A percentile compares a stretch with the other conserved stretches of the same genome.
phyloP scores from a whole-genome alignment of 1,284 basidiomycete genomes.

The Apiotrichum montevideense region DNA sequence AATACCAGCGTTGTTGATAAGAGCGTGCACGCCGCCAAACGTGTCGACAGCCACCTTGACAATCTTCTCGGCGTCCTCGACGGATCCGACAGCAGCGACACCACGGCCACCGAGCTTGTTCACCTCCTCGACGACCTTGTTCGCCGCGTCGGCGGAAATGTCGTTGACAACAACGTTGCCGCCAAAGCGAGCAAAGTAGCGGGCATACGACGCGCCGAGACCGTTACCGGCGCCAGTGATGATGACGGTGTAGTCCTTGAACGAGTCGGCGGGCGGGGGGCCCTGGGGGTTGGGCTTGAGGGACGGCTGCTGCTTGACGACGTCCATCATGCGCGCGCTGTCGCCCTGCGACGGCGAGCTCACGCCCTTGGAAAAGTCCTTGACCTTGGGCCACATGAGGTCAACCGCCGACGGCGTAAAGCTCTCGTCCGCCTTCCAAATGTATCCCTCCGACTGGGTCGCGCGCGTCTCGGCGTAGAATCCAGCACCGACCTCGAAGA shows the following conservation, averaged over 20 bases:
- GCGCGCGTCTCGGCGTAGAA: constrained; percentile 88
- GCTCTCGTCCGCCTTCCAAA: constrained; percentile 82
- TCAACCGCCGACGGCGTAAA: constrained; percentile 95
- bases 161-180: constrained; percentile 98
- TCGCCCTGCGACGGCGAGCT: constrained; percentile 66
- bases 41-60: constrained; percentile 81
- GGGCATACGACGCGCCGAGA: constrained; percentile 84
- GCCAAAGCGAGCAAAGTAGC: constrained; percentile 83
- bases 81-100: constrained; percentile 76
- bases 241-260: constrained; percentile 85
- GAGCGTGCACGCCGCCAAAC: constrained; percentile 82
- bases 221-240: constrained; percentile 92
- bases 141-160: constrained; percentile 76
- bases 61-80: constrained; percentile 76
- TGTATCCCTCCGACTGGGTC: constrained; percentile 76
- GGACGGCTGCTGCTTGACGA: constrained; percentile 11
- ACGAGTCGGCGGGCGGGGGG: constrained; percentile 64
- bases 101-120: constrained; percentile 87
- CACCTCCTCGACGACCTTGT: constrained; percentile 79
- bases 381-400: constrained; percentile 72
- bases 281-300: constrained; percentile 16
- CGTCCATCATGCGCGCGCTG: constrained; percentile 58
- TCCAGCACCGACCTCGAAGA: constrained; percentile 93
- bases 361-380: constrained; percentile 63
- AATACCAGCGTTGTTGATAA: constrained; percentile 93